Percentiles rank a stretch among this genome's conserved stretches.
These are phyloP conservation scores for Colletotrichum sp. DNA, from an alignment of 2,329 filamentous ascomycete genomes.

Conservation along the genomic window DNA sequence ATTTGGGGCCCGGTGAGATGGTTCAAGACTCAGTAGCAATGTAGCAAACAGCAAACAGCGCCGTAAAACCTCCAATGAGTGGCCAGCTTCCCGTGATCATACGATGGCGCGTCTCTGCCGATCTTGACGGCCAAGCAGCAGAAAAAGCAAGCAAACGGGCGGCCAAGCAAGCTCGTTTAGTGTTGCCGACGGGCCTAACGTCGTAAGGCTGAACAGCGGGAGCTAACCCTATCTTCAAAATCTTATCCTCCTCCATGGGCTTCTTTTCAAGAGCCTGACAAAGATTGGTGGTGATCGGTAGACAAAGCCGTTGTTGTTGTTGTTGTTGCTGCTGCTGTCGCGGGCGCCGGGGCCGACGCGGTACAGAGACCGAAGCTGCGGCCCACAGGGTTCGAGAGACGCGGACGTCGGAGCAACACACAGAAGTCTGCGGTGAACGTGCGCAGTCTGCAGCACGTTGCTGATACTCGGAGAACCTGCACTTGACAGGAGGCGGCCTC, in stretches of 20 bases:
- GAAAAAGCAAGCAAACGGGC: conserved; percentile 14
- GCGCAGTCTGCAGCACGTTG: not conserved
- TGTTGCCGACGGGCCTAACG: conserved; percentile 3
- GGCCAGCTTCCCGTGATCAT: not conserved
- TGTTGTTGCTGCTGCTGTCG: not conserved
- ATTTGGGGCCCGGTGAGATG: not conserved
- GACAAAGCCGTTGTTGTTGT: not conserved
- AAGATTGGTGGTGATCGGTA: not conserved
- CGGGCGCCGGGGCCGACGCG: not conserved
- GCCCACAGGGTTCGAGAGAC: not conserved
- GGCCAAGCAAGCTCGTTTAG: not conserved
- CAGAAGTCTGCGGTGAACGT: not conserved
- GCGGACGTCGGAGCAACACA: not conserved
- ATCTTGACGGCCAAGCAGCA: not conserved
- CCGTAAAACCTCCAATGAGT: conserved; percentile 4
- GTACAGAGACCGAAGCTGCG: not conserved
- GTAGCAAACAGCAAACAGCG: not conserved
- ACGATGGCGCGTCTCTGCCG: conserved; percentile 1
- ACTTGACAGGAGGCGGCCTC: not conserved
- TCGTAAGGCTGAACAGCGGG: conserved; percentile 10
- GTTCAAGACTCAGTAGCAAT: not conserved
- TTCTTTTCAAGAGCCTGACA: not conserved
- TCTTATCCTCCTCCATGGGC: not conserved
- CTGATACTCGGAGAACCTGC: not conserved
- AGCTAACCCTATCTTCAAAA: not conserved